Base-by-base conservation (phyloP, 306 rosid genomes). In the Casuarina glauca region DNA sequence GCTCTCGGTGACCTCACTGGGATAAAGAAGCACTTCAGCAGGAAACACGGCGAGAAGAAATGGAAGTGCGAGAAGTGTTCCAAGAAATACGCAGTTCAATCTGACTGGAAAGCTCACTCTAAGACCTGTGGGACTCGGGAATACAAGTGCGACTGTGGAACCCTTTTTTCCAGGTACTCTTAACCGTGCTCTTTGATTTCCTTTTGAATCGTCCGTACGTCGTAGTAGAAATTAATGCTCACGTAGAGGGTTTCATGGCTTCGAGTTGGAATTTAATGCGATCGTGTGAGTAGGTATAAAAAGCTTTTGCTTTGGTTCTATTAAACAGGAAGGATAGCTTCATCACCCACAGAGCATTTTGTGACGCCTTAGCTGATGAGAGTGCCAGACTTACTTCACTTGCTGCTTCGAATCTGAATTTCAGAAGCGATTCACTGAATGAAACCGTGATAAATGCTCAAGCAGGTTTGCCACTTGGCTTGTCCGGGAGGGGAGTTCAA, bases 61-160 rank as follows among this genome's bases (percentile, higher is more conserved):
- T 94, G 98, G 98, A 94, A 92, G 89, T 94, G 98, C 63, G 97
- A 92, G 0, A 94, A 92, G 81, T 94, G 98, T 80, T 91, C 98
- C 0, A 94, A 94, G 90, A 94, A 92, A 79, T 94, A 94, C 67
- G 98, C 98, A 0, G 97, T 94, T 53, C 98, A 92, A 68, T 94
- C 97, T 1, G 97, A 94, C 76, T 94, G 98, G 98, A 94, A 94
- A 79, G 98, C 98, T 74, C 98, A 94, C 84, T 84, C 89, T 62
- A 94, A 94, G 77, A 94, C 98, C 1, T 94, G 98, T 76, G 98
- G 98, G 6, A 94, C 98, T 43, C 77, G 98, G 76, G 98, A 94
- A 80, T 94, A 92, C 57, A 94, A 91, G 79, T 94, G 98, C 20
- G 97, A 94, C 79, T 94, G 97, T 81, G 98, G 98, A 48, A 94